Evolutionary conservation across 2,329 filamentous ascomycete species (phyloP).

Genomic region (Verticillium alfalfae): DNA sequence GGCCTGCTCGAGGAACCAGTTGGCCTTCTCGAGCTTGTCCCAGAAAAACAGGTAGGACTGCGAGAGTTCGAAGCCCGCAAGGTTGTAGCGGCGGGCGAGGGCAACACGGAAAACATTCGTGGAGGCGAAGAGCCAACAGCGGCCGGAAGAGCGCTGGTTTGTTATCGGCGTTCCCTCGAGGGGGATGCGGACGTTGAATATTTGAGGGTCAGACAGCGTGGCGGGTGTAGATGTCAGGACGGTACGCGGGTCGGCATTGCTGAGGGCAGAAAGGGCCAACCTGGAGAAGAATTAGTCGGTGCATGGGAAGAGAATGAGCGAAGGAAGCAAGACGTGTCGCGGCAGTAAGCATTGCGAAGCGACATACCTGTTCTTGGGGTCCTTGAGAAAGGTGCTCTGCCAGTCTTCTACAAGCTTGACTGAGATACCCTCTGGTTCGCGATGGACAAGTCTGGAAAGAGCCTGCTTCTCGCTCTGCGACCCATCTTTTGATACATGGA

Average conservation of each 20-base stretch:
- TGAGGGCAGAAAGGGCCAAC: conserved; percentile 70
- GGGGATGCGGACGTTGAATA: conserved; percentile 79
- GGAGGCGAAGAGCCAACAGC: conserved; percentile 88
- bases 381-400: conserved; percentile 56
- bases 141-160: conserved; percentile 73
- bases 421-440: conserved; percentile 40
- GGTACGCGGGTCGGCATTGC: conserved; percentile 58
- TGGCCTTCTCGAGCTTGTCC: conserved; percentile 90
- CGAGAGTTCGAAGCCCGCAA: conserved; percentile 77
- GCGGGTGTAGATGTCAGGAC: conserved; percentile 61
- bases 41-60: conserved; percentile 88
- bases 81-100: conserved; percentile 75
- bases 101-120: conserved; percentile 92
- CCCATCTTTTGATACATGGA: not conserved
- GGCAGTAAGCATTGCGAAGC: too few species aligned
- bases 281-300: conserved; percentile 30
- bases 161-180: conserved; percentile 79
- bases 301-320: not conserved
- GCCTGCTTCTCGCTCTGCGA: conserved; percentile 23
- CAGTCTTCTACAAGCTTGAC: conserved; percentile 47
- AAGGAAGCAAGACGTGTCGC: not conserved
- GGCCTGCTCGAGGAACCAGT: conserved; percentile 82
- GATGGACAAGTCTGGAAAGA: conserved; percentile 8
- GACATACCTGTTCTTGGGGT: conserved; percentile 56
- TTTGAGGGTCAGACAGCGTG: conserved; percentile 64